Conservation (phyloP, 2,329 filamentous ascomycete genomes). For the Penicillium frequentans region DNA sequence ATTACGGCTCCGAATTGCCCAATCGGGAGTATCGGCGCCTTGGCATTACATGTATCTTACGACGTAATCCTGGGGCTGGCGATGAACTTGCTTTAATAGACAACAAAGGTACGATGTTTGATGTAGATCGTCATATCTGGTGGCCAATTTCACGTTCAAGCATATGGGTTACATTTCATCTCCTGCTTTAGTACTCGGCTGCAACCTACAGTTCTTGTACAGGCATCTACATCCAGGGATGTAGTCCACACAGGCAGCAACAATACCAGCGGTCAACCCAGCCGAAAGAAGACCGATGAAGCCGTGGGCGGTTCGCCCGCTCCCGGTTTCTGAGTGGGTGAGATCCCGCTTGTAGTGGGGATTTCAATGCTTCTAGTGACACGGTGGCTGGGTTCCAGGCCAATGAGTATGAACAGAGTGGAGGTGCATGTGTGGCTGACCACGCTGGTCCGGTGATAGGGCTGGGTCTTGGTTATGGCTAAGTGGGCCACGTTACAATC, state of each 20-base stretch:
- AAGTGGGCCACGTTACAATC: background rate
- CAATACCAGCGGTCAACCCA: constrained; percentile 20
- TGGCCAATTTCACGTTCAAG: background rate
- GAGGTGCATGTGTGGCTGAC: constrained; percentile 18
- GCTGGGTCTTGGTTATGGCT: constrained; percentile 17
- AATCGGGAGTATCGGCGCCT: background rate
- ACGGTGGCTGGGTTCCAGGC: constrained; percentile 8
- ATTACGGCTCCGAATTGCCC: background rate
- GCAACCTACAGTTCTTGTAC: background rate
- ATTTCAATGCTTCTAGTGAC: background rate
- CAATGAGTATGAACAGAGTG: constrained; percentile 6
- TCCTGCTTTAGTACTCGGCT: background rate
- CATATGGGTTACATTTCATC: background rate
- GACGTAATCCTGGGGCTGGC: background rate
- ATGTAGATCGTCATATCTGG: background rate
- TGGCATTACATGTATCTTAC: background rate
- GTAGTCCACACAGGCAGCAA: constrained; percentile 18
- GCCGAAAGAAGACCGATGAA: constrained; percentile 1
- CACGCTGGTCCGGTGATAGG: constrained; percentile 11
- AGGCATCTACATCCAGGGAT: background rate
- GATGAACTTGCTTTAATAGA: background rate
- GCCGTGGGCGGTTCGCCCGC: background rate
- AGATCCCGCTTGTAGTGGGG: background rate
- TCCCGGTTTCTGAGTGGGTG: constrained; percentile 4
- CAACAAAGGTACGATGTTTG: background rate